phyloP scores from a whole-genome alignment of 208 protist species.

The Vickermania ingenoplastis region DNA sequence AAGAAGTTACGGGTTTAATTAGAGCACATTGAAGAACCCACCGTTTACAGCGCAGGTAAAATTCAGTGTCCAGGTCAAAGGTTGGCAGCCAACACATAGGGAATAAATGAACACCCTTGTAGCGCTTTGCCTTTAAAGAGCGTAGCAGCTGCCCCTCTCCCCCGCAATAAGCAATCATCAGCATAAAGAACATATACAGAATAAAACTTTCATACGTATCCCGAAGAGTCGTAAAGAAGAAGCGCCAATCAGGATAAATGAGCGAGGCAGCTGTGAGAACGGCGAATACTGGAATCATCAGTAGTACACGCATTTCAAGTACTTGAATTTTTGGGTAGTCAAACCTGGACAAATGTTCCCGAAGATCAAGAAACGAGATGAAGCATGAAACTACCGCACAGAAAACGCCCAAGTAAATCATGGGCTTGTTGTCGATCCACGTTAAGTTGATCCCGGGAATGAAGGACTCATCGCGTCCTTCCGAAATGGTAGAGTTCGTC shows the following conservation, averaged over 20 bases:
- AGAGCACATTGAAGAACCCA: slow-evolving; percentile 88
- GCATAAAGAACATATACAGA: slow-evolving; percentile 86
- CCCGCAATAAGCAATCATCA: slow-evolving; percentile 85
- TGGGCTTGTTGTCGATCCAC: slow-evolving; percentile 30
- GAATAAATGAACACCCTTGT: slow-evolving; percentile 62
- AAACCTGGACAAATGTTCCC: slow-evolving; percentile 59
- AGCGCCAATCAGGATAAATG: slow-evolving; percentile 36
- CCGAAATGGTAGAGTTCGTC: slow-evolving; percentile 98
- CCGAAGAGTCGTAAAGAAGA: slow-evolving; percentile 72
- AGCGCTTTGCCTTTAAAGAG: slow-evolving; percentile 65
- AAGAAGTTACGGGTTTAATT: slow-evolving; percentile 62
- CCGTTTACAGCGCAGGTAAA: slow-evolving; percentile 81
- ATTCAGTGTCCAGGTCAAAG: slow-evolving; percentile 54
- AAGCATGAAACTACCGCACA: slow-evolving; percentile 44
- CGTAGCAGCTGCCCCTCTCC: slow-evolving; percentile 74
- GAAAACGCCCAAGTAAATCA: slow-evolving; percentile 38
- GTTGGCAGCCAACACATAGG: slow-evolving; percentile 55
- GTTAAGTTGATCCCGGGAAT: slow-evolving; percentile 40
- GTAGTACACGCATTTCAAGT: slow-evolving; percentile 74
- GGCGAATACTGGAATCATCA: slow-evolving; percentile 85
- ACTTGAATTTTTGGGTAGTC: slow-evolving; percentile 75
- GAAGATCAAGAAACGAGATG: slow-evolving; percentile 49
- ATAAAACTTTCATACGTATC: slow-evolving; percentile 88
- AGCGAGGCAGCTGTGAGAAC: slow-evolving; percentile 63
- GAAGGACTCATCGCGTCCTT: slow-evolving; percentile 96